Base-by-base conservation (phyloP, 2,329 filamentous ascomycete species). In the Pseudodiploospora longispora region DNA sequence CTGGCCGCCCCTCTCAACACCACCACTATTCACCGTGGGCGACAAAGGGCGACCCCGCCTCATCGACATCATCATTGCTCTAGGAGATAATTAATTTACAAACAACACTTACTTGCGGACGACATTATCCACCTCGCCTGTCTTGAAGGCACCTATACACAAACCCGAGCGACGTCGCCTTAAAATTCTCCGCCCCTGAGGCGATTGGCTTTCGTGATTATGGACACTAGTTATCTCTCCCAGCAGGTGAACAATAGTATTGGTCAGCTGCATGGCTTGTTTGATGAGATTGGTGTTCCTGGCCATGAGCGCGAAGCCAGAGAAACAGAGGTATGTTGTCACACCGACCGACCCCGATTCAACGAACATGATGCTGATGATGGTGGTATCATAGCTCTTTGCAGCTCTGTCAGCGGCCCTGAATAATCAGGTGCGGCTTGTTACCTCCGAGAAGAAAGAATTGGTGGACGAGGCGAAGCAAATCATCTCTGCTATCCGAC, bases 211-310 rank as follows among this genome's bases (percentile, higher is more conserved):
- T 19, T 28, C 37, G 40, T 47, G 47, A 49, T 44, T 56, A 95
- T 96, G 82, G 90, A 96, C 68, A 88, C 90, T 47, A 87, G 86
- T 64, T 94, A 94, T 66, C 75, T 97, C 61, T 86, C 88, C 56
- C 88, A 94, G 65, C 93, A 97, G 78, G 87, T 98, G 69, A 93
- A 88, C 55, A 88, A 80, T 58, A 96, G 95, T 61, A 89, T 97
- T 62, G 81, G 80, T 65, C 89, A 96, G 68, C 78, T 98, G 49
- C 91, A 97, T 67, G 86, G 85, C 52, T 78, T 97, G 46, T 98
- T 96, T 60, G 93, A 98, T 64, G 91, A 98, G 62, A 98, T 98
- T 59, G 93, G 93, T 47, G 86, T 98, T n/a, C 80, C 91, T 29
- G 81, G 72, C 59, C 89, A 95, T 80, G 93, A 97, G 65, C 85